A percentile compares a stretch with the other conserved stretches of the same genome.
These are phyloP conservation scores for Physcomitrellopsis africana DNA, from an alignment of 225 moss, liverwort and hornwort species.

Conservation along the genomic window DNA sequence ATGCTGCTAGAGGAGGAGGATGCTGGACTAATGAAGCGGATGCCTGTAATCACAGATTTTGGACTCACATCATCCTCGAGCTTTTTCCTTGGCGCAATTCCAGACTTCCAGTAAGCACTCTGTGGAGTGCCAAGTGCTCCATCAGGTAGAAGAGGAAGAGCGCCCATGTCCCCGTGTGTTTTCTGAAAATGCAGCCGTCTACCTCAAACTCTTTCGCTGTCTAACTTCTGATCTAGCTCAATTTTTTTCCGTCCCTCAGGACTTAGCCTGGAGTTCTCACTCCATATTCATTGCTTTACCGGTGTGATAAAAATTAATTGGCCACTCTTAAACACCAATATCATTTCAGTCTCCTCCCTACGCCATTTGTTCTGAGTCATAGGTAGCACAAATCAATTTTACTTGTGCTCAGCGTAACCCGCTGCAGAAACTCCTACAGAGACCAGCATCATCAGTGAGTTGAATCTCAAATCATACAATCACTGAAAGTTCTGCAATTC, in stretches of 20 bases:
- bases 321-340: neutral
- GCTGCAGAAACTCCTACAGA: neutral
- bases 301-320: neutral
- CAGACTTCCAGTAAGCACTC: conserved; percentile 23
- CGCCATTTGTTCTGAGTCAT: neutral
- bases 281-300: neutral
- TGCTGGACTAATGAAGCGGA: conserved; percentile 46
- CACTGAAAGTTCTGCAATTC: neutral
- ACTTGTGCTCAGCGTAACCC: neutral
- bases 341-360: conserved; percentile 8
- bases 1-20: conserved; percentile 54
- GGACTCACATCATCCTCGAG: conserved; percentile 39
- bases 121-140: conserved; percentile 24
- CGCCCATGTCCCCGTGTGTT: conserved; percentile 8
- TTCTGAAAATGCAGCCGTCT: conserved; percentile 11
- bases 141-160: conserved; percentile 27
- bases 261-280: neutral
- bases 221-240: conserved; percentile 4
- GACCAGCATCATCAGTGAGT: conserved; percentile 4
- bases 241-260: neutral
- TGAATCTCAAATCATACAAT: neutral
- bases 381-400: neutral
- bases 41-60: conserved; percentile 44
- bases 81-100: conserved; percentile 23
- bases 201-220: neutral